Base-by-base conservation (phyloP, 139 green algal species). In the Eudorina sp. region DNA sequence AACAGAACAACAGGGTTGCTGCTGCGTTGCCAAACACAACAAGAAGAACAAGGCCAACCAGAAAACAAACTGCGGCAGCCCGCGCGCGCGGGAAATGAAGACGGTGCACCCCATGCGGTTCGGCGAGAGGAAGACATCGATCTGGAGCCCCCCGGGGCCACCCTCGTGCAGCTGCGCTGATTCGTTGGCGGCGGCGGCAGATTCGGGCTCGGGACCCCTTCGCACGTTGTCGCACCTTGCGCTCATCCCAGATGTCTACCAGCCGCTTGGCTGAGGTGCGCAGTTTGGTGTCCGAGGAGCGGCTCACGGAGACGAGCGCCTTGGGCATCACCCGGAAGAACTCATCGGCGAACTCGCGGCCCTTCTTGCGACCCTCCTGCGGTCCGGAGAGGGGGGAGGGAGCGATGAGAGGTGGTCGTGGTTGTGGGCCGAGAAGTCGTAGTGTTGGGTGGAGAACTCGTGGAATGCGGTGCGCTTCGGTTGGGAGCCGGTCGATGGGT, bases 341-440 rank as follows among this genome's bases (percentile, higher is more conserved):
- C 86, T 95, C 95, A 23, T 95, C 93, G 7, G 91, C 73, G 48
- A 94, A 97, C 76, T 94, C 93, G 34, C 86, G 89, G 41, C 94
- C 93, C 84, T 96, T 96, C 77, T 94, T 95, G 48, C 94, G 89
- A 64, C 89, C 91, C 53, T 96, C 95, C 84, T 96, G 6, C 93
- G 78, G 53, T 94, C 91, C 14, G 72, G 74, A 23, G 48, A 66
- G 6, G 74, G 41, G 29, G 48, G 68, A 43, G 68, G 36, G 68
- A 11, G 64, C n/a, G 64, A 8, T 46, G 64, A 16, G 13, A 19
- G 64, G 23, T 9, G n/a, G 31, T 43, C 45, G 64, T 46, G 64
- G 64, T 13, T 13, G 51, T 16, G 51, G 51, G 51, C 13, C 51
- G 51, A 16, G 51, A 58, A 16, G 13, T 58, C 51, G n/a, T n/a